A percentile compares a stretch with the other conserved stretches of the same genome.
phyloP scores from a whole-genome alignment of 73 alveolate species.

The Paramecium caudatum region DNA sequence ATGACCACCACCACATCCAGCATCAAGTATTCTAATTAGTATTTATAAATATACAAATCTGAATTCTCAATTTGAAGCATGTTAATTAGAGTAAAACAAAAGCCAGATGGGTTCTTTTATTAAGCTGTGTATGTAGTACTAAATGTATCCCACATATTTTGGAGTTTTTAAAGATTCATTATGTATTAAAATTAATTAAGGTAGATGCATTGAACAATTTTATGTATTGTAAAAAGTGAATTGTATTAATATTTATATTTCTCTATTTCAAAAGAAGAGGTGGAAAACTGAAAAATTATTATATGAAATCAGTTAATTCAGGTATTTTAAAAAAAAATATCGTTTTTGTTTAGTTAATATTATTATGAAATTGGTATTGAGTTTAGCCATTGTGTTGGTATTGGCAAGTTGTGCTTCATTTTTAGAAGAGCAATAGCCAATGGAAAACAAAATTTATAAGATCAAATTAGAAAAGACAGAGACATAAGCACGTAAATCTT shows the following conservation, averaged over 20 bases:
- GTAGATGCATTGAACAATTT: too few relatives aligned
- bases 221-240: too few relatives aligned
- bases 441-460: constrained; percentile 53
- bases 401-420: constrained; percentile 23
- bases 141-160: constrained; percentile 50
- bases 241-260: too few relatives aligned
- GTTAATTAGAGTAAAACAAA: constrained; percentile 34
- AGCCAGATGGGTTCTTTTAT: constrained; percentile 31
- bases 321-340: too few relatives aligned
- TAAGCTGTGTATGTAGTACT: background rate
- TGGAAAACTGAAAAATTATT: too few relatives aligned
- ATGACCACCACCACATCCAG: constrained; percentile 70
- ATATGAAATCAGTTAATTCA: too few relatives aligned
- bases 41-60: background rate
- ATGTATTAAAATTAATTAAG: too few relatives aligned
- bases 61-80: constrained; percentile 30
- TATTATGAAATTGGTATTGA: constrained; percentile 24
- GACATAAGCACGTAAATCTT: background rate
- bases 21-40: constrained; percentile 16
- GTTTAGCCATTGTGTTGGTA: background rate
- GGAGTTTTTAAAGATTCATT: background rate
- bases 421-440: constrained; percentile 36
- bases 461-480: constrained; percentile 11
- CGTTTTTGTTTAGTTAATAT: constrained; percentile 10
- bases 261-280: too few relatives aligned